Evolutionary conservation across 2,329 filamentous ascomycete genomes (phyloP), one percentile per base, ranked within the genome.

Genomic region (Bretziella fagacearum): DNA sequence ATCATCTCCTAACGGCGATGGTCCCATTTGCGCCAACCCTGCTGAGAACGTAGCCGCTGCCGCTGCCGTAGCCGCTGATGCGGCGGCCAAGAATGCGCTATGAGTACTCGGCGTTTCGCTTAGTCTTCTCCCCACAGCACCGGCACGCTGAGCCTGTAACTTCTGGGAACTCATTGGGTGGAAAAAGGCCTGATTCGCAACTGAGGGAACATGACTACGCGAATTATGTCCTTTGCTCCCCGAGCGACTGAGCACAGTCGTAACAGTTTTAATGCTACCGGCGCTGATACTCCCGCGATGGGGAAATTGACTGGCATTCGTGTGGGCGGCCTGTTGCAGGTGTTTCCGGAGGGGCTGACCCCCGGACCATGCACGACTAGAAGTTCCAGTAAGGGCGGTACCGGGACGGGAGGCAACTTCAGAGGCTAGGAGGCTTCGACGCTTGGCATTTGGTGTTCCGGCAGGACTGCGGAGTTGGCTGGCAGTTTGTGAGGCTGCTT

Each of bases 141-240:
- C 32, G 15, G 48, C 78, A 60, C 89, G 73, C 63, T 96, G 91
- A 47, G 86, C 86, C 63, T 96, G 89, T 44, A 96, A 68, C 60
- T 85, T 81, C 60, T 94, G 86, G 20, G 89, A 93, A 64, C 87
- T 96, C 85, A 98, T 93, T 32, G 91, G 91, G 18, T 81, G 81
- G 59, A 93, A 94, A 65, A 98, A 96, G 46, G 84, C 89, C 57
- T 89, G 82, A 13, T 85, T 86, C 2, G 85, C 81, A 46, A 98
- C 67, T 1, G 82, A 86, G 1, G 91, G 87, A 17, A 93, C 86
- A 67, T 98, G 91, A 59, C 80, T 86, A 39, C 81, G 70, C 54
- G 79, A 89, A 2, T 57, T 55, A n/a, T 50, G 44, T n/a, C 44
- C 44, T 8, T 33, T 45, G 13, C 48, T 50, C 2, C 48, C 48